Conservation (phyloP, 2,329 filamentous ascomycete species). For the Venturiaceae sp. region DNA sequence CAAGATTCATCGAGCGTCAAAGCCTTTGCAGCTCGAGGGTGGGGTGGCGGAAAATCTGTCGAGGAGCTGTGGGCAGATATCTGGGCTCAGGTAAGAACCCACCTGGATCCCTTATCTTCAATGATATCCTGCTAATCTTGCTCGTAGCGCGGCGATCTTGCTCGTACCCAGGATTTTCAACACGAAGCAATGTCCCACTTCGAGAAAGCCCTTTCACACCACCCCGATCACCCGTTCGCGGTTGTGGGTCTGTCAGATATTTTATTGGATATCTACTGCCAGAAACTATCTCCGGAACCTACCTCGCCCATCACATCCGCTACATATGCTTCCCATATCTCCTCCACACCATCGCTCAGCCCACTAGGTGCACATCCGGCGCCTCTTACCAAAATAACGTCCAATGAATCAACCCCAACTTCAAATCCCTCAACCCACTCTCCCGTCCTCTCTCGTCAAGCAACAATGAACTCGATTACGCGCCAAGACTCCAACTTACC, state of each 20-base stretch:
- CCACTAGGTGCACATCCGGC: neutral
- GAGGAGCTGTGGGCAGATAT: slow-evolving; percentile 82
- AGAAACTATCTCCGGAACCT: slow-evolving; percentile 48
- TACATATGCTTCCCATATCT: slow-evolving; percentile 8
- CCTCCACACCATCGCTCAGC: neutral
- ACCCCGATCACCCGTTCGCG: slow-evolving; percentile 67
- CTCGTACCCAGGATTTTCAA: slow-evolving; percentile 49
- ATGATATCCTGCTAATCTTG: slow-evolving; percentile 13
- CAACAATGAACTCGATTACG: neutral
- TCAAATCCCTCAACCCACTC: neutral
- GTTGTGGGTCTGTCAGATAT: slow-evolving; percentile 78
- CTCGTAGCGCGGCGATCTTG: slow-evolving; percentile 56
- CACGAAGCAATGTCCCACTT: slow-evolving; percentile 67
- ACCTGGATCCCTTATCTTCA: neutral
- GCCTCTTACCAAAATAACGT: neutral
- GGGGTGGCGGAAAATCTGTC: slow-evolving; percentile 71
- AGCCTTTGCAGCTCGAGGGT: slow-evolving; percentile 55
- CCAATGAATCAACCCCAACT: neutral
- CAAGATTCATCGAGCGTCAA: slow-evolving; percentile 51
- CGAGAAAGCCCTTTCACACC: slow-evolving; percentile 72
- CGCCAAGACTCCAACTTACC: neutral
- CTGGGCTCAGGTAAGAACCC: slow-evolving; percentile 63
- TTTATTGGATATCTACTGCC: slow-evolving; percentile 73
- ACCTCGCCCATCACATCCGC: slow-evolving; percentile 19
- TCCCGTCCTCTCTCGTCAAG: neutral